phyloP scores from a whole-genome alignment of 768 basidiomycete species.

The Pulveroboletus sp. region DNA sequence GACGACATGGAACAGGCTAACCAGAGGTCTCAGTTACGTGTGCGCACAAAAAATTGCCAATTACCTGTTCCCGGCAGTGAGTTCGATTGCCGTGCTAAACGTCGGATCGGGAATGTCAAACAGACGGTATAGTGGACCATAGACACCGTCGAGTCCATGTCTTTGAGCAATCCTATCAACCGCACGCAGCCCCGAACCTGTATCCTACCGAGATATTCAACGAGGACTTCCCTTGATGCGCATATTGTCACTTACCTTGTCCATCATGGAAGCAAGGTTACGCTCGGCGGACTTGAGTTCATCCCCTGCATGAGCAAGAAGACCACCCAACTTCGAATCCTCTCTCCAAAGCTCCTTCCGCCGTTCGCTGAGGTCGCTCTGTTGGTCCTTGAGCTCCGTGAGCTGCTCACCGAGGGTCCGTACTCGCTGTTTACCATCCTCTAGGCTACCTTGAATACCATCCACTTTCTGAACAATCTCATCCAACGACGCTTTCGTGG shows the following conservation, averaged over 20 bases:
- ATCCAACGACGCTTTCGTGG: slow-evolving; percentile 44
- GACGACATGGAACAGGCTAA: slow-evolving; percentile 89
- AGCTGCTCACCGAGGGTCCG: slow-evolving; percentile 63
- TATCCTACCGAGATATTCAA: slow-evolving; percentile 59
- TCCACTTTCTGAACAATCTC: slow-evolving; percentile 61
- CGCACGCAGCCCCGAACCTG: slow-evolving; percentile 82
- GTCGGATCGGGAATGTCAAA: slow-evolving; percentile 86
- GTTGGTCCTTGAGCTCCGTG: slow-evolving; percentile 59
- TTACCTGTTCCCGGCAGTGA: slow-evolving; percentile 94
- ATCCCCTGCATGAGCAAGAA: slow-evolving; percentile 72
- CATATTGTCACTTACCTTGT: slow-evolving; percentile 58
- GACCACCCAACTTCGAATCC: slow-evolving; percentile 82
- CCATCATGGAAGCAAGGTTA: slow-evolving; percentile 86
- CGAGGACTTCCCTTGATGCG: background rate
- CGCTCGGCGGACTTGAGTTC: slow-evolving; percentile 83
- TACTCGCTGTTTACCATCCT: slow-evolving; percentile 59
- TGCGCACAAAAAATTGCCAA: background rate
- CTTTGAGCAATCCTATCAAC: slow-evolving; percentile 82
- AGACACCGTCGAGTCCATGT: slow-evolving; percentile 76
- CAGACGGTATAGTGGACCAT: slow-evolving; percentile 91
- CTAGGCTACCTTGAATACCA: slow-evolving; percentile 54
- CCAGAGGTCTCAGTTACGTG: slow-evolving; percentile 1
- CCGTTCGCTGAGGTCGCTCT: slow-evolving; percentile 68
- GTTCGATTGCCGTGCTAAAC: slow-evolving; percentile 90
- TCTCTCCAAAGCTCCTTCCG: slow-evolving; percentile 95